phyloP scores from a whole-genome alignment of 495 filamentous ascomycete species.

The Hyaloscypha variabilis region DNA sequence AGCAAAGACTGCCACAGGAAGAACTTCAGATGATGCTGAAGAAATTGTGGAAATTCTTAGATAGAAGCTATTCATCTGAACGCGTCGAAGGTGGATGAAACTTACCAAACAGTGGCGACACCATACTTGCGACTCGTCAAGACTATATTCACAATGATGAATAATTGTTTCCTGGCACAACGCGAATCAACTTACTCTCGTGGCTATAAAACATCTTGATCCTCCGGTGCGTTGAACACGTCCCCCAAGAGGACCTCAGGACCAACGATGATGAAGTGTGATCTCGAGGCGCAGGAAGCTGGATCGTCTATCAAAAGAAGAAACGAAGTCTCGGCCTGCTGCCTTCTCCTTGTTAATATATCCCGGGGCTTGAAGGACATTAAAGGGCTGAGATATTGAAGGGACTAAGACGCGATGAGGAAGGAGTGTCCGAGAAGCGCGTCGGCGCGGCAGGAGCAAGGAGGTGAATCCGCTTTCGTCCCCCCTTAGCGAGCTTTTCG shows the following conservation, averaged over 20 bases:
- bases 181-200: constrained; percentile 63
- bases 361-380: too few relatives aligned
- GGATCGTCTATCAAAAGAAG: background rate
- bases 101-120: constrained; percentile 92
- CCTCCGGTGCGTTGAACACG: constrained; percentile 1
- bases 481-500: too few relatives aligned
- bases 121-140: constrained; percentile 87
- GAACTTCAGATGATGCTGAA: too few relatives aligned
- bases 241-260: background rate
- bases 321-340: background rate
- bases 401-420: background rate
- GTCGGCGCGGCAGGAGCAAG: too few relatives aligned
- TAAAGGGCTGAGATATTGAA: too few relatives aligned
- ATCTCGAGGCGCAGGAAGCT: background rate
- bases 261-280: background rate
- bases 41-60: background rate
- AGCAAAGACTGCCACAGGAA: too few relatives aligned
- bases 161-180: background rate
- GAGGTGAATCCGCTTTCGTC: too few relatives aligned
- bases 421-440: background rate
- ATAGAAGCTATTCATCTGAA: constrained; percentile 1
- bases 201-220: constrained; percentile 86
- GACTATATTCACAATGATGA: constrained; percentile 51
- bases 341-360: too few relatives aligned
- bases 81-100: constrained; percentile 9